phyloP scores from a whole-genome alignment of 2,329 filamentous ascomycete genomes.

The Knufia petricola region DNA sequence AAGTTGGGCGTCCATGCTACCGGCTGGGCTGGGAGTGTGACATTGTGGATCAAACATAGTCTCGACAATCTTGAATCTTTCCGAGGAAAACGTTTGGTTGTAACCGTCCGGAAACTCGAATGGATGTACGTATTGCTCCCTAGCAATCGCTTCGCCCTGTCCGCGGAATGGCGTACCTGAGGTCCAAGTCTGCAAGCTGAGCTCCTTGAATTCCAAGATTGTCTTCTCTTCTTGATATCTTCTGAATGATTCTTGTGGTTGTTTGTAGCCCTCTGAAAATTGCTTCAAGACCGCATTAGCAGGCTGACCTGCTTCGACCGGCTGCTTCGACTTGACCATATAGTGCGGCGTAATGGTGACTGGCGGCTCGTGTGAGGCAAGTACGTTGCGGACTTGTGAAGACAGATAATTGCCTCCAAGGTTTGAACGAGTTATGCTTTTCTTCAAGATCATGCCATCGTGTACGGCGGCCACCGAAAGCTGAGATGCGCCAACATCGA shows the following conservation, averaged over 20 bases:
- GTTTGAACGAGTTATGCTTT: conserved; percentile 75
- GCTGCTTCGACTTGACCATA: conserved; percentile 74
- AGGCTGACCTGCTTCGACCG: conserved; percentile 76
- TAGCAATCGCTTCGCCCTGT: conserved; percentile 43
- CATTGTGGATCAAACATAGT: conserved; percentile 82
- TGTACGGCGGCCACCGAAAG: conserved; percentile 85
- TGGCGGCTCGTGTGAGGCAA: conserved; percentile 54
- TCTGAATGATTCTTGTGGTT: conserved; percentile 61
- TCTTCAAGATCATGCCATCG: conserved; percentile 87
- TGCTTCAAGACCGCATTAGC: conserved; percentile 64
- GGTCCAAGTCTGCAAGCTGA: conserved; percentile 84
- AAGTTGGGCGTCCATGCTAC: conserved; percentile 25
- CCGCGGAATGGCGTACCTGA: conserved; percentile 26
- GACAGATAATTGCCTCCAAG: conserved; percentile 86
- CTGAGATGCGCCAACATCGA: conserved; percentile 83
- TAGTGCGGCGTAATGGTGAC: conserved; percentile 77
- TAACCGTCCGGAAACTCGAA: conserved; percentile 97
- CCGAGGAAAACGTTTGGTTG: conserved; percentile 87
- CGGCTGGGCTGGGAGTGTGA: conserved; percentile 46
- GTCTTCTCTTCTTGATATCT: conserved; percentile 84
- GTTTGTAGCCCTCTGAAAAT: conserved; percentile 52
- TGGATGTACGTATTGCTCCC: conserved; percentile 65
- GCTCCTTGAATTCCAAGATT: conserved; percentile 94
- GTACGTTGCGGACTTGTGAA: conserved; percentile 73
- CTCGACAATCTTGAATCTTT: conserved; percentile 78